A percentile compares a stretch with the other conserved stretches of the same genome.
phyloP scores from a whole-genome alignment of 2,329 filamentous ascomycete species.

The Aspergillus costaricaensis region DNA sequence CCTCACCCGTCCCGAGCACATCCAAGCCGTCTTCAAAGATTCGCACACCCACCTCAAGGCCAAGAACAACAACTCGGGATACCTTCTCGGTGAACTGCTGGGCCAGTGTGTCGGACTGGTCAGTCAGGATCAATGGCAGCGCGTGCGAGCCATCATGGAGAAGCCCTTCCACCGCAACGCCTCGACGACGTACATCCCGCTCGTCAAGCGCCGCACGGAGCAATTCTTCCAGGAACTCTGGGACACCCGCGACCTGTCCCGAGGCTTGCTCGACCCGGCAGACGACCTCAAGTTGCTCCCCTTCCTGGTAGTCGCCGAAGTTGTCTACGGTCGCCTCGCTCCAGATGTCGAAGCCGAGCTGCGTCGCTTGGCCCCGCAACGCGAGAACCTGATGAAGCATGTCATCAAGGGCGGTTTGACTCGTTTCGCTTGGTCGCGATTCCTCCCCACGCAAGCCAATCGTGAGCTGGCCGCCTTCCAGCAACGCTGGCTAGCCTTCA shows the following conservation, averaged over 20 bases:
- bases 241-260: background rate
- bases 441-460: conserved; percentile 22
- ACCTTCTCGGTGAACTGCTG: conserved; percentile 43
- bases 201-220: conserved; percentile 10
- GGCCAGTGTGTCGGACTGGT: conserved; percentile 49
- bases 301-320: conserved; percentile 43
- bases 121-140: conserved; percentile 26
- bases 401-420: conserved; percentile 40
- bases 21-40: conserved; percentile 45
- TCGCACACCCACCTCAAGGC: conserved; percentile 50
- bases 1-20: conserved; percentile 37
- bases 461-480: conserved; percentile 33
- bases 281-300: conserved; percentile 39
- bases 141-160: conserved; percentile 5
- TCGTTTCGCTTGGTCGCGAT: conserved; percentile 27
- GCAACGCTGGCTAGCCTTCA: conserved; percentile 37
- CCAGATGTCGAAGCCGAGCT: conserved; percentile 28
- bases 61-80: conserved; percentile 45
- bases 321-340: conserved; percentile 40
- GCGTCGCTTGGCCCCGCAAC: conserved; percentile 19
- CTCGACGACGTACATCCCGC: background rate
- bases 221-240: background rate
- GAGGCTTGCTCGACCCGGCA: conserved; percentile 23
- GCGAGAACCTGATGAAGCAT: conserved; percentile 36
- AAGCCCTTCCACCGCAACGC: conserved; percentile 1